phyloP scores from a whole-genome alignment of 768 basidiomycete genomes.

The Lactifluus volemus region DNA sequence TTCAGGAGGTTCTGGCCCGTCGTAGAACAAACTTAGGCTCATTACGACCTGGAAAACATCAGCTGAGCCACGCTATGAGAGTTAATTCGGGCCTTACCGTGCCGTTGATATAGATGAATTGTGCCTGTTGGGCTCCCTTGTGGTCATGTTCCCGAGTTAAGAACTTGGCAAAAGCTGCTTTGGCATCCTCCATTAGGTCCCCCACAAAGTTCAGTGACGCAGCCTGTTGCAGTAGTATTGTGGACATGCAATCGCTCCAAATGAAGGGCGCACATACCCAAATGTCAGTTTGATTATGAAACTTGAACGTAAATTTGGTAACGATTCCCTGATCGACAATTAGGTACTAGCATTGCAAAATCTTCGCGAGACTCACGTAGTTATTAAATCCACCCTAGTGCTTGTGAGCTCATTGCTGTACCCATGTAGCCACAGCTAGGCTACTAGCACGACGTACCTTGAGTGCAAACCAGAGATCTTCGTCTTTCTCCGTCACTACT shows the following conservation, averaged over 20 bases:
- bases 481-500: slow-evolving; percentile 12
- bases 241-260: too few species aligned
- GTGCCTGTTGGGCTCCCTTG: slow-evolving; percentile 1
- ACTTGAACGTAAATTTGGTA: slow-evolving; percentile 10
- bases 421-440: too few species aligned
- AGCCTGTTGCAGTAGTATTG: not conserved
- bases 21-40: slow-evolving; percentile 38
- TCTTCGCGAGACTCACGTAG: not conserved
- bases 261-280: slow-evolving; percentile 2
- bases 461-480: slow-evolving; percentile 16
- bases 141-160: not conserved
- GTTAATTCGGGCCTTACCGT: not conserved
- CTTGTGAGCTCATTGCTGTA: not conserved
- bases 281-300: slow-evolving; percentile 6
- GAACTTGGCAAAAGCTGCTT: not conserved
- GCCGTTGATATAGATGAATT: not conserved
- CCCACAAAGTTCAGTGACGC: not conserved
- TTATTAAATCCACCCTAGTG: slow-evolving; percentile 11
- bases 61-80: too few species aligned
- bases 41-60: too few species aligned
- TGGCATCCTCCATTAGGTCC: not conserved
- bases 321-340: slow-evolving; percentile 8
- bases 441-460: not conserved
- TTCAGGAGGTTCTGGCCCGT: slow-evolving; percentile 37
- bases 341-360: too few species aligned